Percentiles rank a stretch among this genome's conserved stretches.
These are phyloP conservation scores for Fusarium mundagurra DNA, from an alignment of 2,329 filamentous ascomycete genomes.

Conservation along the genomic window DNA sequence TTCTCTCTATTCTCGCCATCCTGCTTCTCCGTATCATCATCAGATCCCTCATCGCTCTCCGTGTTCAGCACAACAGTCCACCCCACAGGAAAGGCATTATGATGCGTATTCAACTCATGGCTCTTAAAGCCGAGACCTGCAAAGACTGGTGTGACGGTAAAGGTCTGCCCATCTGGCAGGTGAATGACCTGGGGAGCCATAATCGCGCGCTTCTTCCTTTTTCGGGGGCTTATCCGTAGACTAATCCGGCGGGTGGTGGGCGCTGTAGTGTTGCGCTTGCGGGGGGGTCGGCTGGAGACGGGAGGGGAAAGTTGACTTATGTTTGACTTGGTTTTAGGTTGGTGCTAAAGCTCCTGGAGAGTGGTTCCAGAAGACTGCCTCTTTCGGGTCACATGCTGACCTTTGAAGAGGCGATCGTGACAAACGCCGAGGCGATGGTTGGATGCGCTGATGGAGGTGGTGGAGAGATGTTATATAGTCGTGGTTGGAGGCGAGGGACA, in stretches of 20 bases:
- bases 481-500: slow-evolving; percentile 11
- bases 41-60: slow-evolving; percentile 47
- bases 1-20: slow-evolving; percentile 31
- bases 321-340: not conserved
- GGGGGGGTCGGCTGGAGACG: slow-evolving; percentile 37
- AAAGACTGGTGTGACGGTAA: slow-evolving; percentile 86
- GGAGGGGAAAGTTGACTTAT: slow-evolving; percentile 18
- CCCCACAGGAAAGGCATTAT: slow-evolving; percentile 80
- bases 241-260: slow-evolving; percentile 14
- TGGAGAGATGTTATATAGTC: slow-evolving; percentile 33
- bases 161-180: slow-evolving; percentile 87
- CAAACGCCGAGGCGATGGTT: slow-evolving; percentile 46
- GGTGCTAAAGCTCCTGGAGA: slow-evolving; percentile 28
- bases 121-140: slow-evolving; percentile 92
- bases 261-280: slow-evolving; percentile 18
- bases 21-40: slow-evolving; percentile 37
- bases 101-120: slow-evolving; percentile 75
- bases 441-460: slow-evolving; percentile 28
- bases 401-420: slow-evolving; percentile 41
- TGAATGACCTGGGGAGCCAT: slow-evolving; percentile 64
- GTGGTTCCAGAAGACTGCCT: slow-evolving; percentile 41
- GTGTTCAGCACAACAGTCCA: slow-evolving; percentile 92
- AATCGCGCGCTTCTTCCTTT: slow-evolving; percentile 1
- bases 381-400: slow-evolving; percentile 41
- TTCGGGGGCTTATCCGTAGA: slow-evolving; percentile 3